Evolutionary conservation across 345 rosid genomes (phyloP), one percentile per base, ranked within the genome.

Genomic region (Eucalyptus polyanthemos): DNA sequence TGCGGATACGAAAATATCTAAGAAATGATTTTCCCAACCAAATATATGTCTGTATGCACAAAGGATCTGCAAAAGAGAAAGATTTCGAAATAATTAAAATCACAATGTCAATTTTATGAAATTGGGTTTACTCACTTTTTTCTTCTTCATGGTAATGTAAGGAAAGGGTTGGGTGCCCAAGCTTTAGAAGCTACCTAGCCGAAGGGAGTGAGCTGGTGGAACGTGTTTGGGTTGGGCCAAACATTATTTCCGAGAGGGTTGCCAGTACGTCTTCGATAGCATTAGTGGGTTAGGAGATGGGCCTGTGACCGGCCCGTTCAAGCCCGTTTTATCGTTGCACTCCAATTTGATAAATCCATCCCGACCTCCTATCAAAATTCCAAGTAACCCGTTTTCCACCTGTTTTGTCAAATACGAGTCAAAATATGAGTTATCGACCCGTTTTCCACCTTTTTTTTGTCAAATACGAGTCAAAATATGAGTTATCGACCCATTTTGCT

Each of bases 1-100:
- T 3, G 8, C 1, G 3, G 31, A 14, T 60, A 27, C 1, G 1
- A 60, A 60, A 27, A 60, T 27, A 27, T 60, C 0, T 12, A 0
- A 12, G 31, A 60, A 60, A 60, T 27, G 31, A 60, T 60, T 13
- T 11, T 11, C 65, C n/a, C 0, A 1, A 0, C 2, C 58, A 53
- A 4, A 62, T 1, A 62, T 62, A 29, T 27, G 69, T 62, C 69
- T 1, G 19, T 1, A 29, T 29, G 72, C 72, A 29, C 17, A 62
- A 14, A 62, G 72, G 5, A 29, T 62, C 31, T 4, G 9, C 72
- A 62, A 29, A 62, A 62, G 72, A 62, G 37, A 29, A 62, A 62
- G 72, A 62, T 62, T 29, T 6, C 34, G 72, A 4, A 62, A 7
- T 29, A 62, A 62, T 29, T 62, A 62, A n/a, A 62, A 4, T 62